phyloP scores from a whole-genome alignment of 352 stramenopile genomes.

The Phytophthora hybrid region DNA sequence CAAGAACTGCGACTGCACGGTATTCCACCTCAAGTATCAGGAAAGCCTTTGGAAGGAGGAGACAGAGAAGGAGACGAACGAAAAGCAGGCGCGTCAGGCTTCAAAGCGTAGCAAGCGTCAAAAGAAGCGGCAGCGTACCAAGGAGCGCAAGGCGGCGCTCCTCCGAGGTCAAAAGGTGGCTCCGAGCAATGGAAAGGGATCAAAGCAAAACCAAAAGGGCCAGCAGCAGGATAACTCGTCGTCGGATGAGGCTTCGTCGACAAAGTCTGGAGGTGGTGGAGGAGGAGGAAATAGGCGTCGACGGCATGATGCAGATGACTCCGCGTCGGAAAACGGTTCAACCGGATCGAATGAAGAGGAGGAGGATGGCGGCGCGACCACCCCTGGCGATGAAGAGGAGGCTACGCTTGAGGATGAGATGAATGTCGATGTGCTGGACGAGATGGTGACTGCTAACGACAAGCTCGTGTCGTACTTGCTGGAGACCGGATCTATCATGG shows the following conservation, averaged over 20 bases:
- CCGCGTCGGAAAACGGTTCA: constrained; percentile 62
- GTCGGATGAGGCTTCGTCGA: constrained; percentile 61
- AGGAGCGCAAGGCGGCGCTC: constrained; percentile 82
- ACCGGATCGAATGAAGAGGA: constrained; percentile 60
- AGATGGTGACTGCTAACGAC: constrained; percentile 88
- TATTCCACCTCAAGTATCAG: constrained; percentile 99
- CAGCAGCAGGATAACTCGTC: constrained; percentile 63
- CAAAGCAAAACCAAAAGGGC: constrained; percentile 50
- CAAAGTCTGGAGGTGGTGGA: constrained; percentile 32
- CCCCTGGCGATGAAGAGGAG: constrained; percentile 44
- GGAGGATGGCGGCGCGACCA: constrained; percentile 44
- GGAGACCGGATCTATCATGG: constrained; percentile 89
- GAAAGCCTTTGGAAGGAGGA: constrained; percentile 95
- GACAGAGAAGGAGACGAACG: constrained; percentile 92
- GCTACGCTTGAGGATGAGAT: constrained; percentile 51
- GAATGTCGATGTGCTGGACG: constrained; percentile 72
- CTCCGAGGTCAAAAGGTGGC: constrained; percentile 47
- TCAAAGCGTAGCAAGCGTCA: constrained; percentile 88
- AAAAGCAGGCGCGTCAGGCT: constrained; percentile 91
- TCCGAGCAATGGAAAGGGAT: constrained; percentile 36
- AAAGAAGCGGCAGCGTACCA: constrained; percentile 87
- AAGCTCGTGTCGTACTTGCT: constrained; percentile 87
- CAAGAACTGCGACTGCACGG: constrained; percentile 96
- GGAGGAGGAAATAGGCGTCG: constrained; percentile 39
- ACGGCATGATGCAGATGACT: constrained; percentile 67